Conservation (phyloP, 495 filamentous ascomycete genomes). For the Lichina pygmaea region DNA sequence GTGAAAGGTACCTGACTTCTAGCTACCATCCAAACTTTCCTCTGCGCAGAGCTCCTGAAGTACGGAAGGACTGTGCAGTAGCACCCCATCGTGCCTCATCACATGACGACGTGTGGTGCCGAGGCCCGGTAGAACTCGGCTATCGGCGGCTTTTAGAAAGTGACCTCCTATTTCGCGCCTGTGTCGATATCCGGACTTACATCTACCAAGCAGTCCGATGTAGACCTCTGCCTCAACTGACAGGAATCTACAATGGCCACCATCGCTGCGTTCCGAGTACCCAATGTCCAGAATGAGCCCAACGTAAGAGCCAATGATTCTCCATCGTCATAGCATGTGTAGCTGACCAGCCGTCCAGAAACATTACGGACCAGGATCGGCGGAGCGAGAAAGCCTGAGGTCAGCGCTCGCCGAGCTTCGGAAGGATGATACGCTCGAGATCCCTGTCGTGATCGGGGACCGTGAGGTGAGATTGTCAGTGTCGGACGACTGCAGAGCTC, state of each 20-base stretch:
- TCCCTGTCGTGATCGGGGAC: constrained; percentile 58
- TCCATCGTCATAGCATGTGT: not conserved
- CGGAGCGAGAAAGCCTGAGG: constrained; percentile 46
- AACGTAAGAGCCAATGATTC: constrained; percentile 34
- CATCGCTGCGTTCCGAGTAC: constrained; percentile 44
- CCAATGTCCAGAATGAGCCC: constrained; percentile 69
- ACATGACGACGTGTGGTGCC: too few relatives aligned
- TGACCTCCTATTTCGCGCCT: too few relatives aligned
- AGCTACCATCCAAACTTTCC: too few relatives aligned
- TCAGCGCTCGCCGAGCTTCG: constrained; percentile 36
- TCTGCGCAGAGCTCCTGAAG: too few relatives aligned
- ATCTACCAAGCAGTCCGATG: too few relatives aligned
- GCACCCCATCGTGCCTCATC: too few relatives aligned
- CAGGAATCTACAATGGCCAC: not conserved
- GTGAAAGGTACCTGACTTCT: too few relatives aligned
- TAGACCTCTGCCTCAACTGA: too few relatives aligned
- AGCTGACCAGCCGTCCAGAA: constrained; percentile 23
- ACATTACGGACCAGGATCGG: constrained; percentile 59
- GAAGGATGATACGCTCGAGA: constrained; percentile 30
- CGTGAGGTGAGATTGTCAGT: constrained; percentile 30
- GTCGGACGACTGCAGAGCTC: constrained; percentile 4
- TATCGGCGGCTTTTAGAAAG: too few relatives aligned
- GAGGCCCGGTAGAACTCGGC: too few relatives aligned
- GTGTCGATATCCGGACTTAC: too few relatives aligned
- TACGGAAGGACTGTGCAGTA: too few relatives aligned